phyloP scores from a whole-genome alignment of 495 filamentous ascomycete species.

The Aspergillus funiculosus region DNA sequence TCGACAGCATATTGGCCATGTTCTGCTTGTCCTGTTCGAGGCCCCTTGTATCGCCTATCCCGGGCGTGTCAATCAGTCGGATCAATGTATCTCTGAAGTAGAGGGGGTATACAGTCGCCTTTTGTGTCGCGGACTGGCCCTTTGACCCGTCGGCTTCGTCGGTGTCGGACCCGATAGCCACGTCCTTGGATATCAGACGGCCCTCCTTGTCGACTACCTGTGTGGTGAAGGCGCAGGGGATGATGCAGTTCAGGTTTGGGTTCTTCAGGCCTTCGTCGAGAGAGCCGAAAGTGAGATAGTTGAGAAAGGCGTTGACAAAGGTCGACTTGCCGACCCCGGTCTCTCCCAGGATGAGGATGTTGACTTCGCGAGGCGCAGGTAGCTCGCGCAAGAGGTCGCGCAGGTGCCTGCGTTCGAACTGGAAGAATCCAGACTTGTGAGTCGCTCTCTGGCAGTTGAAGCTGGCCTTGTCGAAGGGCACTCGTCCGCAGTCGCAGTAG shows the following conservation, averaged over 20 bases:
- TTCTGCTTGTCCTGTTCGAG: slow-evolving; percentile 13
- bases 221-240: slow-evolving; percentile 11
- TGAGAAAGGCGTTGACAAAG: slow-evolving; percentile 10
- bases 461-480: not conserved
- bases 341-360: slow-evolving; percentile 7
- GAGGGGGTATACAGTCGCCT: slow-evolving; percentile 11
- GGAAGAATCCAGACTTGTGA: not conserved
- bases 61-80: slow-evolving; percentile 10
- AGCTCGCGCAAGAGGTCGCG: not conserved
- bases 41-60: slow-evolving; percentile 9
- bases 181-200: slow-evolving; percentile 8
- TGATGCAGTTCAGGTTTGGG: slow-evolving; percentile 8
- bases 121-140: slow-evolving; percentile 11
- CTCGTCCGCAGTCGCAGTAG: slow-evolving; percentile 8
- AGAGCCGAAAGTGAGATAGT: slow-evolving; percentile 8
- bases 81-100: slow-evolving; percentile 13
- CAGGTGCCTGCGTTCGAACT: not conserved
- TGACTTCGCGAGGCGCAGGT: slow-evolving; percentile 5
- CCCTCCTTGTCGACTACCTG: slow-evolving; percentile 8
- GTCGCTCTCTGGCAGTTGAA: slow-evolving; percentile 3
- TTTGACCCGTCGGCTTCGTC: slow-evolving; percentile 8
- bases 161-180: slow-evolving; percentile 5
- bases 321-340: slow-evolving; percentile 9
- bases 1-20: slow-evolving; percentile 13
- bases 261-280: slow-evolving; percentile 11